phyloP scores from a whole-genome alignment of 2,329 filamentous ascomycete genomes.

The Pseudogymnoascus verrucosus region DNA sequence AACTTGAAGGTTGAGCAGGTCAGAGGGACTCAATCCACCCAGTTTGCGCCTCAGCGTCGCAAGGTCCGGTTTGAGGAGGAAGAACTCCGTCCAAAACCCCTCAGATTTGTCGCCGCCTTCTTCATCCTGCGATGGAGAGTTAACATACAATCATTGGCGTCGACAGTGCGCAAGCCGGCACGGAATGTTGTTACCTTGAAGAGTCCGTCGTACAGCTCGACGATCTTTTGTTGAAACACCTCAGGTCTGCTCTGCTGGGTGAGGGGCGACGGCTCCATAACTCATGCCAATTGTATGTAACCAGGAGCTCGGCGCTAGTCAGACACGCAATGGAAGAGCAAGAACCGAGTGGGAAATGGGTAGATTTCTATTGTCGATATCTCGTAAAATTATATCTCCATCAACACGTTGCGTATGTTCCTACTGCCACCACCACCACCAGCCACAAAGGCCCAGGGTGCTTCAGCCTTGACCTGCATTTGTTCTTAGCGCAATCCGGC shows the following conservation, averaged over 20 bases:
- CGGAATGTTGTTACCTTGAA: constrained; percentile 59
- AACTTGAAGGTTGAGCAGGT: constrained; percentile 68
- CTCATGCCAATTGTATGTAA: constrained; percentile 12
- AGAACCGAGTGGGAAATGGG: not conserved
- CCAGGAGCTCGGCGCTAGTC: not conserved
- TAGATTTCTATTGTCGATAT: not conserved
- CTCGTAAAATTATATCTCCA: not conserved
- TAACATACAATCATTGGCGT: constrained; percentile 10
- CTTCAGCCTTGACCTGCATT: not conserved
- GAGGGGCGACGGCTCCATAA: constrained; percentile 84
- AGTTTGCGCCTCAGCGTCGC: constrained; percentile 60
- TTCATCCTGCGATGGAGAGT: constrained; percentile 44
- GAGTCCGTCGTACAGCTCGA: constrained; percentile 76
- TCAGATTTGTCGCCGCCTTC: constrained; percentile 66
- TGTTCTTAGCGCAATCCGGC: not conserved
- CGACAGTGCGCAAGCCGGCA: not conserved
- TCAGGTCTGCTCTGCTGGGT: constrained; percentile 87
- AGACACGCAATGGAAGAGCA: not conserved
- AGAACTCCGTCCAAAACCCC: constrained; percentile 95
- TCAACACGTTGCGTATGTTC: not conserved
- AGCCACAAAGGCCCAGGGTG: not conserved
- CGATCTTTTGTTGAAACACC: constrained; percentile 88
- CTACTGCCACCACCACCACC: not conserved
- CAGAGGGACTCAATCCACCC: constrained; percentile 61
- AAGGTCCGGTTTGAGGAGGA: constrained; percentile 76